phyloP scores from a whole-genome alignment of 805 yeast species.

The Candida morakotiae region DNA sequence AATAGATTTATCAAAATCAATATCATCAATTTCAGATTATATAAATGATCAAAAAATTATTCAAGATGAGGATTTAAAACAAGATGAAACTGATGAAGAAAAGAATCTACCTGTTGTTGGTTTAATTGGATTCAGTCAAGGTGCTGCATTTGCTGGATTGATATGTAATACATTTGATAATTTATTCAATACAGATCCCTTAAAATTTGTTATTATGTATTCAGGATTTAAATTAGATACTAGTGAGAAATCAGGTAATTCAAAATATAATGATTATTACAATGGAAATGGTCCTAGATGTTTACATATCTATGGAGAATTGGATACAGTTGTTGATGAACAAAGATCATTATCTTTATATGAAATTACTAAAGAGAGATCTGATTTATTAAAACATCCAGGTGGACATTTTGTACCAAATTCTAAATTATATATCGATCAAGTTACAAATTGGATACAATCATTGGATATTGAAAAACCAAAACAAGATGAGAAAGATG shows the following conservation, averaged over 20 bases:
- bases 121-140: conserved; percentile 88
- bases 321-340: conserved; percentile 81
- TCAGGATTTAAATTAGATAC: conserved; percentile 53
- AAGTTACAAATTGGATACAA: conserved; percentile 39
- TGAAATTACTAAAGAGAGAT: conserved; percentile 34
- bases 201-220: conserved; percentile 74
- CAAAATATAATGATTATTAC: conserved; percentile 20
- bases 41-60: conserved; percentile 53
- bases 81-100: conserved; percentile 18
- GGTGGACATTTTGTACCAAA: conserved; percentile 98
- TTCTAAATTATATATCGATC: conserved; percentile 49
- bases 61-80: conserved; percentile 21
- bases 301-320: conserved; percentile 81
- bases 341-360: conserved; percentile 63
- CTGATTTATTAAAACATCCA: conserved; percentile 74
- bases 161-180: conserved; percentile 56
- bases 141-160: conserved; percentile 82
- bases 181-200: conserved; percentile 39
- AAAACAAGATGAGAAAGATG: conserved; percentile 16
- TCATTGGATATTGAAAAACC: conserved; percentile 10
- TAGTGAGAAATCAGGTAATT: conserved; percentile 19
- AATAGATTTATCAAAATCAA: conserved; percentile 45
- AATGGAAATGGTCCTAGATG: conserved; percentile 22
- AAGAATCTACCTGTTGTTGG: conserved; percentile 69
- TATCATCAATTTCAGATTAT: conserved; percentile 45